These are phyloP conservation scores for Spergularia azorica DNA, from an alignment of 179 eudicot species.

Conservation along the genomic window DNA sequence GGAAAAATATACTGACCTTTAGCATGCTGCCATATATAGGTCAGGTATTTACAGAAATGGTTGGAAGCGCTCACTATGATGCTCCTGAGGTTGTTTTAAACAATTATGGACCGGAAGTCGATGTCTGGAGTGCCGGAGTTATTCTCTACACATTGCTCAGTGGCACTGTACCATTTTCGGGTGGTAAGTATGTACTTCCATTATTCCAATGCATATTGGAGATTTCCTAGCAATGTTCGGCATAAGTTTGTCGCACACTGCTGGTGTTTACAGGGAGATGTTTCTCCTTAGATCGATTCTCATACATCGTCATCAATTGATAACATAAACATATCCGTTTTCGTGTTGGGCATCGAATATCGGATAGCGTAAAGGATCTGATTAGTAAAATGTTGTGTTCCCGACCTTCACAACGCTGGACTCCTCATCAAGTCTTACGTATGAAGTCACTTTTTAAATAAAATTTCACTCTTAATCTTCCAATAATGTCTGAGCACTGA, in stretches of 20 bases:
- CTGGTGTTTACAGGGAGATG: too few relatives aligned
- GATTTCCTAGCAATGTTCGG: too few relatives aligned
- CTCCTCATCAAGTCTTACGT: constrained; percentile 2
- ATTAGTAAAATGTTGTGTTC: constrained; percentile 8
- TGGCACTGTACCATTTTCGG: neutral
- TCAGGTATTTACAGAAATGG: neutral
- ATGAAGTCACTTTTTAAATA: neutral
- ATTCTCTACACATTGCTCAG: constrained; percentile 11
- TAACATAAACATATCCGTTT: too few relatives aligned
- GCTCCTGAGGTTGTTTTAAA: constrained; percentile 13
- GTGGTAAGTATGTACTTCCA: neutral
- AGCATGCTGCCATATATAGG: neutral
- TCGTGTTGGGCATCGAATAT: neutral
- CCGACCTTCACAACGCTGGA: constrained; percentile 3
- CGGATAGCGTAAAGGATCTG: constrained; percentile 33
- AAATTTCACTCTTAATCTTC: too few relatives aligned
- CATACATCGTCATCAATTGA: too few relatives aligned
- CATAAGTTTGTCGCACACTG: too few relatives aligned
- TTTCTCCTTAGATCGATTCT: too few relatives aligned
- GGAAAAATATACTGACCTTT: neutral
- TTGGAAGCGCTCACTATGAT: neutral
- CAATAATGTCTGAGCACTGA: too few relatives aligned
- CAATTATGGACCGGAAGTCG: constrained; percentile 2
- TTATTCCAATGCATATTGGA: too few relatives aligned
- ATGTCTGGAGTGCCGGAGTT: constrained; percentile 20